Evolutionary conservation across 1,139 yeast genomes (phyloP), one percentile per base, ranked within the genome.

Genomic region (Blastobotrys apis): DNA sequence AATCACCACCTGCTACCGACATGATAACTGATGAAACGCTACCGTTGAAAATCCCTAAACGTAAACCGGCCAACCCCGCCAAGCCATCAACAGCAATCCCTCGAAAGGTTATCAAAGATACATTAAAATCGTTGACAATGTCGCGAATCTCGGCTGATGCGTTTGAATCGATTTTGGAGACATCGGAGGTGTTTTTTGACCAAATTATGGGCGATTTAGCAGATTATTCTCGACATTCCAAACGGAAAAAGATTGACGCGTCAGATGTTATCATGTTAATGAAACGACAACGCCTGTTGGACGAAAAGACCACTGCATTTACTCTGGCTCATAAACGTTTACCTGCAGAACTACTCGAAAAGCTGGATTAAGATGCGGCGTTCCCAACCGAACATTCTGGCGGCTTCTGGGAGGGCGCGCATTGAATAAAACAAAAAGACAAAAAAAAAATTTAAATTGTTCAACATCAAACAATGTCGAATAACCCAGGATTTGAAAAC

Each of bases 221-320:
- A 2, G 59, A 60, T 2, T 63, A 60, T 43, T 56, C 67, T 1
- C 47, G 45, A 9, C 67, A 63, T 41, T 58, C 62, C 15, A 52
- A 52, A 21, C 52, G 67, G 15, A 57, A 55, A 38, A 54, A 55
- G 1, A 49, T 64, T 10, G 65, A 63, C 22, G 49, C 54, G 3
- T 39, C 54, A 9, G 68, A 64, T 44, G 65, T 57, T 3, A 35
- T 53, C 32, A 52, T 53, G 33, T 48, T 64, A 21, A 43, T 64
- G 53, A 48, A 49, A 27, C 51, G 65, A 17, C 63, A 58, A 40
- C 43, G 58, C 5, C 45, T 55, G 6, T 42, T 50, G n/a, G 26
- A 43, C 17, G 45, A 49, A 15, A 37, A 45, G 21, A 41, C 30
- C 4, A 44, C 50, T 6, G 44, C 55, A 3, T 53, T 53, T 32